Evolutionary conservation across 306 rosid species (phyloP).

Genomic region (Casuarina cunninghamiana): DNA sequence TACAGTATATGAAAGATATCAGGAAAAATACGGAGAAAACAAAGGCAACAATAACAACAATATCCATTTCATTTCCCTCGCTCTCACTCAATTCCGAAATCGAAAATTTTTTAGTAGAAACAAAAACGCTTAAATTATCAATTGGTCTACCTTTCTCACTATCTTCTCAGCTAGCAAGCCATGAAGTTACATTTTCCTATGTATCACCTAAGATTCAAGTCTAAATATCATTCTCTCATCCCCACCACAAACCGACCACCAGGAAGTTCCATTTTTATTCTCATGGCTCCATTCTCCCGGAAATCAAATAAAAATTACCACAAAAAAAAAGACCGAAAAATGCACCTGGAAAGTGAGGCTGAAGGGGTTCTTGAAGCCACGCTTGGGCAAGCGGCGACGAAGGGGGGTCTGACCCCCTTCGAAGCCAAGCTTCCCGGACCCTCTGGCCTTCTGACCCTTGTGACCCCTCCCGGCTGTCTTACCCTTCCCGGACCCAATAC

Average conservation of each 20-base stretch:
- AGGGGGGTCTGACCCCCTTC: conserved; percentile 99
- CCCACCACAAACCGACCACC: too few relatives aligned
- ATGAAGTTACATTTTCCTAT: background rate
- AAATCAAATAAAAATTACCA: conserved; percentile 15
- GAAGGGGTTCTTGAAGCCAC: conserved; percentile 89
- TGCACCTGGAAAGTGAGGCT: conserved; percentile 88
- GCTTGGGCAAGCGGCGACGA: conserved; percentile 86
- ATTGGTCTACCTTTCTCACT: background rate
- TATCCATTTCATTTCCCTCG: background rate
- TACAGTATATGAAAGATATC: background rate
- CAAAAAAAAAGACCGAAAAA: background rate
- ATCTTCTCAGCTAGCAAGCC: background rate
- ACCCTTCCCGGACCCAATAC: conserved; percentile 97
- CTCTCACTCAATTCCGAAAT: background rate
- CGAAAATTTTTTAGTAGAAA: background rate
- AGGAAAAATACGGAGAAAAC: background rate
- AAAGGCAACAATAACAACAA: background rate
- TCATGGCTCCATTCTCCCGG: background rate
- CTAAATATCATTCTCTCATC: background rate
- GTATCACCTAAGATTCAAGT: background rate
- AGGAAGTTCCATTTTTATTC: background rate
- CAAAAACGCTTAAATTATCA: background rate
- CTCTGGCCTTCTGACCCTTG: conserved; percentile 94
- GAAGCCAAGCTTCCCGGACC: conserved; percentile 79
- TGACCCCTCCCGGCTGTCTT: conserved; percentile 99